phyloP scores from a whole-genome alignment of 2,329 filamentous ascomycete genomes.

The Plenodomus tracheiphilus region DNA sequence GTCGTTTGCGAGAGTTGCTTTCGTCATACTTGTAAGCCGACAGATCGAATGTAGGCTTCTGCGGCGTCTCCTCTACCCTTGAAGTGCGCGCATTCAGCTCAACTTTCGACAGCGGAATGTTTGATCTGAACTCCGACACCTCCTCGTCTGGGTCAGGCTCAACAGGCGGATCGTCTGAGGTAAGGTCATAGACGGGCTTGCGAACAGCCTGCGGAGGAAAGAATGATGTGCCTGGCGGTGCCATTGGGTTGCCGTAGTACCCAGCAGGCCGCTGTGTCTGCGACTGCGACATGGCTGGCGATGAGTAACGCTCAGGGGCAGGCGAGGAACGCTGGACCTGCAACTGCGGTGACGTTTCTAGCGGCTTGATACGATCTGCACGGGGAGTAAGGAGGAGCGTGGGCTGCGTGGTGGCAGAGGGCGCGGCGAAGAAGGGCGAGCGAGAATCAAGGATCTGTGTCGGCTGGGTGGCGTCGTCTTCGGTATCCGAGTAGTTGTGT shows the following conservation, averaged over 20 bases:
- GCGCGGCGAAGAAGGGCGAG: conserved; percentile 31
- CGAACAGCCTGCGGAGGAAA: conserved; percentile 51
- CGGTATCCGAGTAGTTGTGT: conserved; percentile 43
- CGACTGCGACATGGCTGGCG: conserved; percentile 41
- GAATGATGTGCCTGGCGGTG: conserved; percentile 74
- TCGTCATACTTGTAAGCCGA: conserved; percentile 30
- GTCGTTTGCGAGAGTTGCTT: conserved; percentile 1
- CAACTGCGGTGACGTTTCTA: conserved; percentile 51
- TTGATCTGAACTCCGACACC: conserved; percentile 49
- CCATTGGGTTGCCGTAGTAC: conserved; percentile 65
- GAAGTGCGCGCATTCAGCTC: conserved; percentile 27
- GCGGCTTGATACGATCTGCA: conserved; percentile 32
- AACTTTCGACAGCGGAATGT: conserved; percentile 65
- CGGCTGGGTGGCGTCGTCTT: conserved; percentile 53
- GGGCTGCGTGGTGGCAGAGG: conserved; percentile 57
- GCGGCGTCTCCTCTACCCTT: conserved; percentile 41
- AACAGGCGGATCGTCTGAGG: conserved; percentile 51
- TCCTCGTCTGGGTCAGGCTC: conserved; percentile 54
- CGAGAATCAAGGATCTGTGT: conserved; percentile 33
- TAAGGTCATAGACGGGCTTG: conserved; percentile 45
- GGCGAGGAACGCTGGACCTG: conserved; percentile 93
- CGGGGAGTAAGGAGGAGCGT: conserved; percentile 60
- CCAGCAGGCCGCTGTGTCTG: conserved; percentile 74
- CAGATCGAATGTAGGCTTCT: conserved; percentile 34
- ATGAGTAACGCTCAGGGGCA: conserved; percentile 46